Percentiles rank a stretch among this genome's conserved stretches.
These are phyloP conservation scores for Naganishia vishniacii DNA, from an alignment of 768 basidiomycete species.

Conservation along the genomic window DNA sequence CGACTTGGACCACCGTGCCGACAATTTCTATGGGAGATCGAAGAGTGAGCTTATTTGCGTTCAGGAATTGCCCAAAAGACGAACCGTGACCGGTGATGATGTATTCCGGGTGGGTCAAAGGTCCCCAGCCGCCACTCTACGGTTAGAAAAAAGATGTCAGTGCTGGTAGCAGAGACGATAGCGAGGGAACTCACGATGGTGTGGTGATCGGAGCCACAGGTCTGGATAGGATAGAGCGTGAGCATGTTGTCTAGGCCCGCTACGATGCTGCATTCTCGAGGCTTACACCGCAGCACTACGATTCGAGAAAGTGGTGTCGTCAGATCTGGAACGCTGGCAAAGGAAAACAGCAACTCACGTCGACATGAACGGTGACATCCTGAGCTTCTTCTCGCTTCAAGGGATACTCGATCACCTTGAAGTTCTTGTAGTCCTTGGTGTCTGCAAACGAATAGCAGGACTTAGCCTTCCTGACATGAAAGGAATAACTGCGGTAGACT, in stretches of 20 bases:
- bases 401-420: conserved; percentile 46
- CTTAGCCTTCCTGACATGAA: neutral
- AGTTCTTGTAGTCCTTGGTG: conserved; percentile 47
- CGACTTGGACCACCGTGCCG: conserved; percentile 44
- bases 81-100: conserved; percentile 44
- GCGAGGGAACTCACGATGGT: conserved; percentile 32
- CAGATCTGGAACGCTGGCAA: neutral
- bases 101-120: conserved; percentile 29
- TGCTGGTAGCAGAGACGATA: neutral
- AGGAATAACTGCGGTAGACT: neutral
- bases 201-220: conserved; percentile 40
- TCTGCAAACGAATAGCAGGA: conserved; percentile 26
- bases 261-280: no score
- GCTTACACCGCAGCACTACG: conserved; percentile 43
- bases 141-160: neutral
- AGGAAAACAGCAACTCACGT: conserved; percentile 8
- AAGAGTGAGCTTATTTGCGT: no score
- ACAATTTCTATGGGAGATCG: no score
- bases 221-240: neutral
- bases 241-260: no score
- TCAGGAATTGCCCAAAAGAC: neutral
- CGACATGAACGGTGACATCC: conserved; percentile 45
- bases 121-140: conserved; percentile 45
- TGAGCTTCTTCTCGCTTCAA: conserved; percentile 42
- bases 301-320: neutral